These are phyloP conservation scores for Oxyria digyna DNA, from an alignment of 148 eudicot genomes.

Conservation along the genomic window DNA sequence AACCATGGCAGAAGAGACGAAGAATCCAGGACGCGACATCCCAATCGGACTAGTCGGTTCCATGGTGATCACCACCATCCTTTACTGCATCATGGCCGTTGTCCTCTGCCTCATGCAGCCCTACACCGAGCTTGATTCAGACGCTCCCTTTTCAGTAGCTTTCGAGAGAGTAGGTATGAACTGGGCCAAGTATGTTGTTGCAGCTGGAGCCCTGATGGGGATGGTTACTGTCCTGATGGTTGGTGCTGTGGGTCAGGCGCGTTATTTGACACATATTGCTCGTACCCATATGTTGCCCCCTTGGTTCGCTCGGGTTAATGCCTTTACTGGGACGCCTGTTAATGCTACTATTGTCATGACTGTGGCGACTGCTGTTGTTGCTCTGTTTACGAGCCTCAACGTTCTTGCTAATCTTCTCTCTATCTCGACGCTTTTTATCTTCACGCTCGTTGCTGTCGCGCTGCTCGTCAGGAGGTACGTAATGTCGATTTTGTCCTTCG, in stretches of 20 bases:
- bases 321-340: constrained; percentile 44
- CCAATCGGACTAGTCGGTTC: constrained; percentile 60
- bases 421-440: constrained; percentile 42
- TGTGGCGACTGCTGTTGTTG: constrained; percentile 28
- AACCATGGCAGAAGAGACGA: constrained; percentile 65
- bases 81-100: constrained; percentile 40
- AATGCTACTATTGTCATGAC: constrained; percentile 42
- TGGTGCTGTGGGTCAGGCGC: constrained; percentile 52
- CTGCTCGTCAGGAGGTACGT: constrained; percentile 42
- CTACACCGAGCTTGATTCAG: constrained; percentile 13
- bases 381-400: constrained; percentile 38
- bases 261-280: constrained; percentile 55
- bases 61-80: constrained; percentile 32
- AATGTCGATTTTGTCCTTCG: not conserved
- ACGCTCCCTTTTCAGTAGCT: constrained; percentile 53
- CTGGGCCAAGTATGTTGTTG: constrained; percentile 54
- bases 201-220: constrained; percentile 52
- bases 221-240: constrained; percentile 55
- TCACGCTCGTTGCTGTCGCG: constrained; percentile 42
- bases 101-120: constrained; percentile 49
- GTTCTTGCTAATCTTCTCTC: constrained; percentile 40
- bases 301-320: constrained; percentile 41
- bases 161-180: constrained; percentile 36
- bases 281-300: constrained; percentile 66
- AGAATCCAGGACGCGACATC: constrained; percentile 44